phyloP scores from a whole-genome alignment of 352 stramenopile species.

The Globisporangium spinosum region DNA sequence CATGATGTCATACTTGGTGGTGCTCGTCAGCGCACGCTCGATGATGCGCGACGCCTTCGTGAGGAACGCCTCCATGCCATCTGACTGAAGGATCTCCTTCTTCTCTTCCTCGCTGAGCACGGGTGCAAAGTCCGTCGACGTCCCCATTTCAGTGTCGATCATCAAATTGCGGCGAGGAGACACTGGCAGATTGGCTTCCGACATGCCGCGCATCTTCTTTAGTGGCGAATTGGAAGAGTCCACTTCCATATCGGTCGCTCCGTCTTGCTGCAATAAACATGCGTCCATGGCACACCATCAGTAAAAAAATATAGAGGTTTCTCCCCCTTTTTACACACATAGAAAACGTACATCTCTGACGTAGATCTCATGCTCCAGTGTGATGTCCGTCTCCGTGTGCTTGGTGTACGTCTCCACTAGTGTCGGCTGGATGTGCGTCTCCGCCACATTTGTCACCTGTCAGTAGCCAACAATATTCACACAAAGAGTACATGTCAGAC shows the following conservation, averaged over 20 bases:
- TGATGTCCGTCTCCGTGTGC: conserved; percentile 81
- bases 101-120: conserved; percentile 54
- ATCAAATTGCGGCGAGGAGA: conserved; percentile 47
- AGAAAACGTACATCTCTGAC: conserved; percentile 23
- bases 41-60: conserved; percentile 74
- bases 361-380: conserved; percentile 73
- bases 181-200: conserved; percentile 25
- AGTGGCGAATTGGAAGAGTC: conserved; percentile 31
- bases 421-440: conserved; percentile 79
- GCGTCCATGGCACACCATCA: not conserved
- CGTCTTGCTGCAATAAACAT: conserved; percentile 13
- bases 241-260: conserved; percentile 39
- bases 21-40: conserved; percentile 73
- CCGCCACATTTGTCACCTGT: conserved; percentile 58
- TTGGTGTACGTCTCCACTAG: conserved; percentile 85
- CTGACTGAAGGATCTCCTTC: conserved; percentile 64
- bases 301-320: not conserved
- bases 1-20: conserved; percentile 82
- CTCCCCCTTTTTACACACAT: not conserved
- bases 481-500: not conserved
- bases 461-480: not conserved
- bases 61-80: conserved; percentile 75
- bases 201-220: conserved; percentile 25
- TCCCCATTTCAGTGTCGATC: conserved; percentile 45
- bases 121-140: conserved; percentile 20